Base-by-base conservation (phyloP, 108 stramenopile species). In the Cyclostephanos tholiformis region DNA sequence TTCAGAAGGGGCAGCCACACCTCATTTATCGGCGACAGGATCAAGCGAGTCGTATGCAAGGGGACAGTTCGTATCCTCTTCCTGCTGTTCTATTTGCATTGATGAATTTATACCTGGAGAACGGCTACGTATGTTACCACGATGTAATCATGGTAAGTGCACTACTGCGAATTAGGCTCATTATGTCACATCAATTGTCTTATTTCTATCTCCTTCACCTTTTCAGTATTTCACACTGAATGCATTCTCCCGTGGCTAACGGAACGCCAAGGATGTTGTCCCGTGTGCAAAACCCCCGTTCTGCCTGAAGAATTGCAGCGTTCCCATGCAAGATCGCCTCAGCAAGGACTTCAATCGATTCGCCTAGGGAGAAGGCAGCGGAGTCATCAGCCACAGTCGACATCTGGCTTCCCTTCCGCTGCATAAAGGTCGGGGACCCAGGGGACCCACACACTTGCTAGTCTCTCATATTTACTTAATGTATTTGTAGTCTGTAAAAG, bases 161-260 rank as follows among this genome's bases (percentile, higher is more conserved):
- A 10, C 53, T 22, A 53, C 14, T 27, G 20, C 25, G 20, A 2
- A 55, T 55, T 13, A 12, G 26, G 8, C 22, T 55, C 26, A 27
- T 25, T 12, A 26, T 27, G 53, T 20, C 53, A 27, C 27, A 10
- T 27, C 25, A 12, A 22, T 27, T 0, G 11, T 55, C 53, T 26
- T 4, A 55, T 55, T 8, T 4, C 26, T 9, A 23, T 13, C 9
- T 53, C 13, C 23, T 55, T 20, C 53, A 46, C 14, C 27, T 26
- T 2, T 55, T 10, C 23, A 55, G 53, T 27, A 4, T 55, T 55
- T 55, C 53, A 55, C 53, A 55, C 53, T 4, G 83, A 88, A 1
- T 96, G 95, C 82, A 90, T 96, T 26, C 46, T 89, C 26, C 91
- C 87, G 6, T 96, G 95, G 95, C 80, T 96, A 57, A 89, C 89